Evolutionary conservation across 192 early-diverging fungal species (phyloP), one percentile per base, ranked within the genome.

Genomic region (Phycomyces nitens): DNA sequence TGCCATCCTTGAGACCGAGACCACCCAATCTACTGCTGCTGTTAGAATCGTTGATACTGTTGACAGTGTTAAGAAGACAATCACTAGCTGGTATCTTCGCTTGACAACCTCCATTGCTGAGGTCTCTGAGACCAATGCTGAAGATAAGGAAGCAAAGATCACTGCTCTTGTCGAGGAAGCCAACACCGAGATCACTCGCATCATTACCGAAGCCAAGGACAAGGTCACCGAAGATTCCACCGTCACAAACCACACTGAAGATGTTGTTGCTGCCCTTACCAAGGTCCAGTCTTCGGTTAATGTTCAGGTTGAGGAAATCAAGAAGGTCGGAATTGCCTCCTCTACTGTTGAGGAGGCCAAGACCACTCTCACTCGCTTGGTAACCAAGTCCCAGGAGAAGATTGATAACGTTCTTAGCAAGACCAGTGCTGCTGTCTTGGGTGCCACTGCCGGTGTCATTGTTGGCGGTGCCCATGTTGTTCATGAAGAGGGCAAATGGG

Each of bases 41-140:
- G 39, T 63, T n/a, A 26, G 23, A 18, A 53, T 63, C 10, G 40
- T 63, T 54, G 62, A 63, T 42, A 63, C 62, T 5, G 52, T 63
- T 23, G 62, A 63, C 34, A 15, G 38, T 16, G 52, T 63, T 1
- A 63, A 63, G 52, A 54, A 49, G 22, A 22, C 9, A 0, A 51
- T 63, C 18, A 8, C 34, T 24, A 15, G 16, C 10, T 42, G 40
- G 27, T 47, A 18, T 11, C 44, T 47, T 47, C 15, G 18, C 11
- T 47, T 47, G 44, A n/a, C 15, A 3, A 47, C 11, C 18, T n/a
- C 15, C 12, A 47, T 47, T 18, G 12, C 44, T 11, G 44, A 47
- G 18, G 44, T 47, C 12, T 14, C 18, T 3, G 44, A 47, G 44
- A 47, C 29, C 1, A 53, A 14, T 1, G 29, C 7, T 7, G 29